Evolutionary conservation across 257 asterid species (phyloP), one percentile per base, ranked within the genome.

Genomic region (Verbascum thapsus): DNA sequence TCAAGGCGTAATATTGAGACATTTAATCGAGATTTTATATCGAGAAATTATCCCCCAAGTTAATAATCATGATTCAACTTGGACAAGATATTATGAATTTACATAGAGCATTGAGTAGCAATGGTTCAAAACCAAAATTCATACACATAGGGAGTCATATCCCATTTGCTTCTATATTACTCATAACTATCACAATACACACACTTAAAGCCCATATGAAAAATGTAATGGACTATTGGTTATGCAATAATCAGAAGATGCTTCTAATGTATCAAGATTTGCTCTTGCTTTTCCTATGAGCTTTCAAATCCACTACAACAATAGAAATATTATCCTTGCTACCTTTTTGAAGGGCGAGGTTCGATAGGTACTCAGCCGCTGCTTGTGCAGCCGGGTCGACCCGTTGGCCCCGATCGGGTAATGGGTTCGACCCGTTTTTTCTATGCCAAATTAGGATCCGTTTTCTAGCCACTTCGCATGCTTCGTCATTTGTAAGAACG

Each of bases 141-240:
- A 48, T 76, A 60, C 67, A 50, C 2, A 53, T n/a, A n/a, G n/a
- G n/a, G 32, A 5, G 32, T 5, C 32, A 26, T 70, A 17, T 58
- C 35, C 52, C 62, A 34, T 53, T 54, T 41, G 58, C 47, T 73
- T 63, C 85, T 76, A 74, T 74, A 71, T 66, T 68, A 67, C 80
- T 74, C 60, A 65, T 53, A 50, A 58, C 83, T 78, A 66, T 55
- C 72, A 80, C 64, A 81, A 40, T 71, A 78, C 87, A 80, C 71
- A 76, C 80, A 16, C 42, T 37, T 26, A 26, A 58, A 76, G 87
- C 84, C 96, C 96, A 85, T 65, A 48, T 66, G 76, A 79, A 88
- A 83, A 88, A 88, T 72, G 2, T 70, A 63, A 79, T 81, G 96
- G 86, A 62, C 88, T n/a, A n/a, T n/a, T 50, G 60, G 73, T 67